These are phyloP conservation scores for Coelastrella sp. DNA, from an alignment of 139 green algal genomes.

Conservation along the genomic window DNA sequence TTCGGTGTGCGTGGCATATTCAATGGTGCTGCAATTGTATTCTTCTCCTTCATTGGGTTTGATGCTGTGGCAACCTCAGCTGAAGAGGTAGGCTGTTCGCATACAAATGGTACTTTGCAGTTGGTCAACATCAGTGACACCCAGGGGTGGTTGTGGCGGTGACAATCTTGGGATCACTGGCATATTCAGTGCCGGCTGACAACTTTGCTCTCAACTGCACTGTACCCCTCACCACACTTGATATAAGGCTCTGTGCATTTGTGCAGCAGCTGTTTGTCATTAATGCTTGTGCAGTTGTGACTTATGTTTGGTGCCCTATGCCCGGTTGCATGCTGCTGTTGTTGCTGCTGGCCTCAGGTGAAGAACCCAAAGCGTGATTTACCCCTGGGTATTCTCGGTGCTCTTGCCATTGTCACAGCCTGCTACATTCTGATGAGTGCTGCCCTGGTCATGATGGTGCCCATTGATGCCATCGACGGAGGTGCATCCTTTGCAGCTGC, in stretches of 20 bases:
- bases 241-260: too few relatives aligned
- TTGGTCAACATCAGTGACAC: background rate
- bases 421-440: conserved; percentile 67
- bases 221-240: too few relatives aligned
- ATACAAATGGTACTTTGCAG: background rate
- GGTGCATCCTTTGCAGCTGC: conserved; percentile 40
- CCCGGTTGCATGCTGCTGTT: background rate
- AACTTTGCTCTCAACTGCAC: background rate
- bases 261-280: too few relatives aligned
- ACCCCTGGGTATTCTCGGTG: conserved; percentile 74
- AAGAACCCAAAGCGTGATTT: conserved; percentile 68
- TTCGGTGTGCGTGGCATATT: conserved; percentile 41
- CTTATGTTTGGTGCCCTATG: too few relatives aligned
- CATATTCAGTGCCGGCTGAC: background rate
- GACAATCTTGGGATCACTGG: background rate
- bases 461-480: background rate
- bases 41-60: conserved; percentile 58
- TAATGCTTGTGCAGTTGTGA: too few relatives aligned
- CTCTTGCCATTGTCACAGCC: conserved; percentile 61
- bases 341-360: conserved; percentile 13
- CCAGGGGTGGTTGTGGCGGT: too few relatives aligned
- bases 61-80: conserved; percentile 67
- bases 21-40: conserved; percentile 69
- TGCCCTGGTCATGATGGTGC: conserved; percentile 39
- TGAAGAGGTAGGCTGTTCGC: background rate